These are phyloP conservation scores for Micractinium conductrix DNA, from an alignment of 139 green algal species.

Conservation along the genomic window DNA sequence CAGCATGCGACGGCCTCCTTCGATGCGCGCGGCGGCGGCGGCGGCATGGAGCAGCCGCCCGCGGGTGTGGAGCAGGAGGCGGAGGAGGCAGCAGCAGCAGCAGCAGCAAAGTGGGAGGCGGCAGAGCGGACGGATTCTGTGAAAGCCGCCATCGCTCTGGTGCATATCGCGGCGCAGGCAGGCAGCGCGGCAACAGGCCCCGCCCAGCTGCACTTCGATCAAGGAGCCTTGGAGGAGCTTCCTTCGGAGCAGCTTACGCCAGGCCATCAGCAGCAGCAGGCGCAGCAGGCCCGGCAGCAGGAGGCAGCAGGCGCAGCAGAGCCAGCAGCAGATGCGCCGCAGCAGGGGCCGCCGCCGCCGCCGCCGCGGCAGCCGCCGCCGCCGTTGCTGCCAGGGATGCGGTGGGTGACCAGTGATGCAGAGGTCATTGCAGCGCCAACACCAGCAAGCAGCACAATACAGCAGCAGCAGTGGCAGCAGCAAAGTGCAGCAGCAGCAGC, in stretches of 20 bases:
- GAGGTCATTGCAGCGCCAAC: too few relatives aligned
- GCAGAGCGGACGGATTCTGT: background rate
- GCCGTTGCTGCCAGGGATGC: background rate
- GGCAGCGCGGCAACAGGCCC: background rate
- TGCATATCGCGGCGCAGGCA: conserved; percentile 25
- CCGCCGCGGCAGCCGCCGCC: background rate
- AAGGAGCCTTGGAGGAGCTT: background rate
- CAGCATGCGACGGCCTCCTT: background rate
- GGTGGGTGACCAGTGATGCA: background rate
- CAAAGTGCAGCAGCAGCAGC: background rate
- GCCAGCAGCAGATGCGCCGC: too few relatives aligned
- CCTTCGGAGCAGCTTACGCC: conserved; percentile 3
- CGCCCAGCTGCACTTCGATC: background rate
- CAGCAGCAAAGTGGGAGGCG: background rate
- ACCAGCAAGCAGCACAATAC: background rate
- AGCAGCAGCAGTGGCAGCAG: conserved; percentile 1
- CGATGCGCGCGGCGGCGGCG: background rate
- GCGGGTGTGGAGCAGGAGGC: background rate
- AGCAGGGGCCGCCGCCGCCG: background rate
- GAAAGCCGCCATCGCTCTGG: conserved; percentile 15
- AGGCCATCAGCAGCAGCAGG: background rate
- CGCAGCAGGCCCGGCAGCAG: background rate
- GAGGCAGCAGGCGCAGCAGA: background rate
- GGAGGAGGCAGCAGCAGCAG: conserved; percentile 4
- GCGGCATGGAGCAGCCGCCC: background rate